Base-by-base conservation (phyloP, 805 yeast genomes). In the Cyberlindnera meyerae region DNA sequence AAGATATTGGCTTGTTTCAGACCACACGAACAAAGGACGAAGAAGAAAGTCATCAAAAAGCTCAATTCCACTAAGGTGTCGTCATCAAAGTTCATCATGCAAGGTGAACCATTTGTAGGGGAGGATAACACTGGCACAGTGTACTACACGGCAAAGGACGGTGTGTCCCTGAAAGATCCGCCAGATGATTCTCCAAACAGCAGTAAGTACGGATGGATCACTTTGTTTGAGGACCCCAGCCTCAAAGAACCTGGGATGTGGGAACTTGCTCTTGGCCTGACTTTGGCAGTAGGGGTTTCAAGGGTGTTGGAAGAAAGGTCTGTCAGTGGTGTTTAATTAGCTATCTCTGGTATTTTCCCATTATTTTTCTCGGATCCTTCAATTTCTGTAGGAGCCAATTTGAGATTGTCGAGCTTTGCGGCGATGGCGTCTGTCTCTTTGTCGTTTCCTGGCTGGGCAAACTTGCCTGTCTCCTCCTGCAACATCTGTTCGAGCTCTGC, bases 171-270 rank as follows among this genome's bases (percentile, higher is more conserved):
- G 33, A 39, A 37, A 42, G 64, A 65, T 36, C 78, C 82, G 0
- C 61, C 61, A 11, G 85, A 79, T 53, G 85, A 79, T 53, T 62
- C 71, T 4, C 83, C 84, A 0, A 75, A 72, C 51, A 76, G 73
- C 32, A 67, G 62, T 37, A 79, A 77, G 48, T 45, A 77, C 24
- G 85, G 85, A 0, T 79, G 85, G 85, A 55, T 79, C 3, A 77
- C 84, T 0, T 60, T 79, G 2, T 77, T 70, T 46, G 81, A 78
- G 17, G 73, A 73, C 29, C 16, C 6, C 6, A 20, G 60, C 6
- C 55, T 62, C 44, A 52, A 40, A 36, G 54, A 43, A 16, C 41
- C 54, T 2, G 79, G 79, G 0, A 65, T 67, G 60, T 77, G 77
- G 69, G 80, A 77, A 43, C 43, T 68, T 33, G 73, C 69, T 1